Evolutionary conservation across 2,329 filamentous ascomycete species (phyloP).

Genomic region (Cryphonectria parasitica): DNA sequence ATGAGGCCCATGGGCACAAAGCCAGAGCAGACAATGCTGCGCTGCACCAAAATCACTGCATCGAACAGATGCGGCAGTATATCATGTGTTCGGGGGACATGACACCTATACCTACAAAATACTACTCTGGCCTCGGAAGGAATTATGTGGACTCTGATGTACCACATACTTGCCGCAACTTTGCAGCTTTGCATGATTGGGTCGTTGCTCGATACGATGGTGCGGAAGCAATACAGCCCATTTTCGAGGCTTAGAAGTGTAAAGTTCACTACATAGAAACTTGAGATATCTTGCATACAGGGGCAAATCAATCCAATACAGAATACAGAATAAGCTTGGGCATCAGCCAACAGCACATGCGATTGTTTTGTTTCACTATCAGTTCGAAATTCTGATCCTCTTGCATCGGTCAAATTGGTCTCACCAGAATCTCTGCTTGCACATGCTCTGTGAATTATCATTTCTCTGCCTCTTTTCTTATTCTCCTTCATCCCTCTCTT

Average conservation of each 20-base stretch:
- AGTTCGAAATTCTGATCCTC: no score
- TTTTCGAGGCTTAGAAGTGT: neutral
- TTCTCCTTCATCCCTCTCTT: no score
- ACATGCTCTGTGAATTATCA: no score
- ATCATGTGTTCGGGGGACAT: conserved; percentile 31
- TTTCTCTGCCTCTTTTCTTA: no score
- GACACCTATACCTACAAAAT: conserved; percentile 27
- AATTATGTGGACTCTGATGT: neutral
- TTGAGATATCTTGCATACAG: neutral
- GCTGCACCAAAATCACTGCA: conserved; percentile 30
- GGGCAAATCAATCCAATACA: no score
- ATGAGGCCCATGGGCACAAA: neutral
- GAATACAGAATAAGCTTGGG: no score
- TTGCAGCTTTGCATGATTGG: neutral
- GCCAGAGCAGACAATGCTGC: conserved; percentile 28
- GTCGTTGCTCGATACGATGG: neutral
- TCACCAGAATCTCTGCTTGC: no score
- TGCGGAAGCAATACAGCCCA: neutral
- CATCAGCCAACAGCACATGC: no score
- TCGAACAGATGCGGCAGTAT: conserved; percentile 31
- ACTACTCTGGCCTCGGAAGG: neutral
- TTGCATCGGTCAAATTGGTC: no score
- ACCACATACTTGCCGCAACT: neutral
- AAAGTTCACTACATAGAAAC: no score
- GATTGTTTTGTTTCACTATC: no score